phyloP scores from a whole-genome alignment of 257 asterid genomes.

The Salvia rosmarinus region DNA sequence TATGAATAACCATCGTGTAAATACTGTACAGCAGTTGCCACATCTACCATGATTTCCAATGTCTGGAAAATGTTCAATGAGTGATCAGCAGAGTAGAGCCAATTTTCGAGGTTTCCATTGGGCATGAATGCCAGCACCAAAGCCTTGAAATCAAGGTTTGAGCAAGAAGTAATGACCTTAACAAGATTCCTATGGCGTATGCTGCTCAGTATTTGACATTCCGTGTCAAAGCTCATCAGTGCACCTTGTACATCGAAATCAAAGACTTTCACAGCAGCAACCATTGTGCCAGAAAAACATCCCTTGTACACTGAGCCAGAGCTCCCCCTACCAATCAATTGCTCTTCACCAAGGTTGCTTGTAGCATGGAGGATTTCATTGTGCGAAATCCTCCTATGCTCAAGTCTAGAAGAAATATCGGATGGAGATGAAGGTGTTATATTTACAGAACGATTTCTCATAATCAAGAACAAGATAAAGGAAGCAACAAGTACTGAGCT shows the following conservation, averaged over 20 bases:
- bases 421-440: background rate
- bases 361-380: background rate
- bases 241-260: slow-evolving; percentile 13
- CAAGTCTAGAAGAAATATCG: background rate
- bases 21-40: background rate
- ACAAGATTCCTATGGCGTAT: slow-evolving; percentile 5
- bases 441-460: too few species aligned
- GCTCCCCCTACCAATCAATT: background rate
- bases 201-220: background rate
- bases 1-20: background rate
- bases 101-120: slow-evolving; percentile 6
- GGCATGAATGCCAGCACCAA: slow-evolving; percentile 4
- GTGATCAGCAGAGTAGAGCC: background rate
- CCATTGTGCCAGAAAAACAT: background rate
- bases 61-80: background rate
- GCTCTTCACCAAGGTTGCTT: background rate
- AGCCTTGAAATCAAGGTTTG: background rate
- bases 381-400: background rate
- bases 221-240: slow-evolving; percentile 4
- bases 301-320: background rate
- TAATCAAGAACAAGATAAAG: too few species aligned
- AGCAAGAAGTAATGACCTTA: background rate
- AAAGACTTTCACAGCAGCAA: background rate
- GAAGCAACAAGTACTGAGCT: too few species aligned
- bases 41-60: background rate